Percentiles rank a stretch among this genome's conserved stretches.
Conservation (phyloP, 2,329 filamentous ascomycete genomes). For the Sporothrix phasma region DNA sequence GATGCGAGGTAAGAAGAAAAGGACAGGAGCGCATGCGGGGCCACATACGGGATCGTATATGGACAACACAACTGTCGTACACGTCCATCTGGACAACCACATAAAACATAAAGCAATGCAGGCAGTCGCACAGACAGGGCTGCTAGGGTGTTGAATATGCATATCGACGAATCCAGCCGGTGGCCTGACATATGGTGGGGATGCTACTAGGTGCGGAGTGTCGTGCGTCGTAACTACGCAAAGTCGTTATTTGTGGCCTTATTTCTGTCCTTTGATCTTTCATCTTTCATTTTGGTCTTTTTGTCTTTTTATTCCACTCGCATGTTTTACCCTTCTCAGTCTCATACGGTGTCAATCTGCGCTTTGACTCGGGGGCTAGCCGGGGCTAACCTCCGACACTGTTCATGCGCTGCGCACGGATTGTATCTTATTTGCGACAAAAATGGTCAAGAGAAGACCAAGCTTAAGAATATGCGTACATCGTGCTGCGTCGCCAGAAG, state of each 20-base stretch:
- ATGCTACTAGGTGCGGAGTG: neutral
- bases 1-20: neutral
- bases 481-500: neutral
- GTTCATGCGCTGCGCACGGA: slow-evolving; percentile 1
- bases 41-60: neutral
- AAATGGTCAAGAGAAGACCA: neutral
- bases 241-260: neutral
- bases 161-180: neutral
- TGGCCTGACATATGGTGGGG: neutral
- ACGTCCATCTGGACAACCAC: neutral
- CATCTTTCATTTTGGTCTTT: neutral
- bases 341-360: neutral
- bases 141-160: neutral
- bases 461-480: neutral
- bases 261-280: neutral
- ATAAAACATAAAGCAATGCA: too few species aligned
- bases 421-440: too few species aligned
- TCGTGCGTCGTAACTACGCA: too few species aligned
- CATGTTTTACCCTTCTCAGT: neutral
- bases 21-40: too few species aligned
- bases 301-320: neutral
- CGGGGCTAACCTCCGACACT: neutral
- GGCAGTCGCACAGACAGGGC: neutral
- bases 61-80: neutral
- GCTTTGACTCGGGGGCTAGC: neutral